Evolutionary conservation across 2,329 filamentous ascomycete genomes (phyloP), one percentile per base, ranked within the genome.

Genomic region (Albophoma yamanashiensis): DNA sequence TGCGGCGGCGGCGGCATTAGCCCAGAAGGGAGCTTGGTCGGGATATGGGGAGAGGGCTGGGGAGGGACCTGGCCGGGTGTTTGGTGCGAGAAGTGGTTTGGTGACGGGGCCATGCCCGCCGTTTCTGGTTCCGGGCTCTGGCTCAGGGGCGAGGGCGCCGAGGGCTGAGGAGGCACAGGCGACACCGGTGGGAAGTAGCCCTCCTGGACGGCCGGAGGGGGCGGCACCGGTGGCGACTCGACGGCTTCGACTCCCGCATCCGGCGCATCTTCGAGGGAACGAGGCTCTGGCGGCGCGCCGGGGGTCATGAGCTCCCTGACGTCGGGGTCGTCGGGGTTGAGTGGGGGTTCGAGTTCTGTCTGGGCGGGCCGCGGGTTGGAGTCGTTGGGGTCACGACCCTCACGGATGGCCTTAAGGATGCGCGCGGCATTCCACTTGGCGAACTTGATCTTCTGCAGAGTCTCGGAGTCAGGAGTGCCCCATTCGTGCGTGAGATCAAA

Each of bases 391-490:
- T 99, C 92, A 65, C 90, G 88, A 59, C 92, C 92, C 47, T 92
- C 89, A 69, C 92, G 94, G 68, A 97, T 83, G 14, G 94, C 94
- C 74, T 91, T 96, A 20, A 89, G 81, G 69, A 99, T 99, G 61
- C 94, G 85, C 42, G 93, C 78, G 2, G 93, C 92, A 72, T 97
- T 95, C 82, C 91, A 99, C 74, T 97, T 99, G 50, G 93, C 92
- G 71, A 91, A 99, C 73, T 95, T 97, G 75, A 93, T 91, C 79
- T 96, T 97, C 59, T 91, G 84, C 45, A 86, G 80, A 25, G 87
- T 85, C 69, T 97, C 92, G 1, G 83, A 75, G 40, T 96, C 90
- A 14, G 87, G 77, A 0, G 83, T 75, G 7, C 86, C 88, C 92
- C 93, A 99, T 68, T 96, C 89, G 64, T 87, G 87, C 60, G 91